phyloP scores from a whole-genome alignment of 805 yeast genomes.

The Candida sonorensis region DNA sequence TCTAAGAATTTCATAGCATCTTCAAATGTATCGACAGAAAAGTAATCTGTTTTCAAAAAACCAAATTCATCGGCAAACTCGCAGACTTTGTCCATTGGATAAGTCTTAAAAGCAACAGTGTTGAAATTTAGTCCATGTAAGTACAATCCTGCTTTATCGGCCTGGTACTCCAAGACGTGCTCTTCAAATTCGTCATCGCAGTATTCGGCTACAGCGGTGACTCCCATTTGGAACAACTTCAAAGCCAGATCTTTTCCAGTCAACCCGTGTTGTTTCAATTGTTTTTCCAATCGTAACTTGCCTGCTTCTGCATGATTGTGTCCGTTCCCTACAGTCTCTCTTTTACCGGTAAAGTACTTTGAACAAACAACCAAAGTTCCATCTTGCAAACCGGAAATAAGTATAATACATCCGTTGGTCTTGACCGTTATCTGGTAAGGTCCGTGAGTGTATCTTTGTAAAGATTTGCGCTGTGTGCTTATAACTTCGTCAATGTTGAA shows the following conservation, averaged over 20 bases:
- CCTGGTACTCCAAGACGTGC: constrained; percentile 73
- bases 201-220: constrained; percentile 86
- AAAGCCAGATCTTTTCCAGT: constrained; percentile 47
- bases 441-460: constrained; percentile 49
- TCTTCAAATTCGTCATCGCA: constrained; percentile 95
- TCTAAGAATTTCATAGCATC: constrained; percentile 47
- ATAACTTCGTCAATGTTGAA: constrained; percentile 74
- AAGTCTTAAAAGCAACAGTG: constrained; percentile 53
- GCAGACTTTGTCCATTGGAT: constrained; percentile 52
- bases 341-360: constrained; percentile 75
- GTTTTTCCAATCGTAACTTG: constrained; percentile 22
- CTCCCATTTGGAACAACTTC: constrained; percentile 39
- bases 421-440: constrained; percentile 80
- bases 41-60: constrained; percentile 51
- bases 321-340: constrained; percentile 34
- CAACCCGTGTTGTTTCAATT: constrained; percentile 32
- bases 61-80: constrained; percentile 64
- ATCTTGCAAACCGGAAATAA: constrained; percentile 68
- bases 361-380: constrained; percentile 84
- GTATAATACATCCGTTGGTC: constrained; percentile 90
- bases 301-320: constrained; percentile 82
- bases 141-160: constrained; percentile 71
- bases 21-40: constrained; percentile 31
- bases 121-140: constrained; percentile 84
- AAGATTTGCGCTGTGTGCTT: too few species aligned